Evolutionary conservation across 2,329 filamentous ascomycete species (phyloP).

Genomic region (Fusarium zealandicum): DNA sequence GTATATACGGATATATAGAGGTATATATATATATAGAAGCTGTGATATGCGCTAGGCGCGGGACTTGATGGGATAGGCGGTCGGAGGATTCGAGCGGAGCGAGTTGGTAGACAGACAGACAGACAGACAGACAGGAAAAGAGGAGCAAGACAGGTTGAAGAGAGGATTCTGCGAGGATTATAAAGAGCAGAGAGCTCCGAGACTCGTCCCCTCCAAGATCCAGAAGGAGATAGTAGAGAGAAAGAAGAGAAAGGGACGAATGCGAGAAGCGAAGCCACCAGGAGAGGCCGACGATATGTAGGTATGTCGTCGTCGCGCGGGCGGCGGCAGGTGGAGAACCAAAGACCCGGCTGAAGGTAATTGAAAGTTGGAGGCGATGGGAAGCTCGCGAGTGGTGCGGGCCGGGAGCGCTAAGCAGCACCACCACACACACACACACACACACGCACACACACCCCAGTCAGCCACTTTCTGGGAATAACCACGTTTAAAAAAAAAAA

Average conservation of each 20-base stretch:
- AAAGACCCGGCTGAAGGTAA: constrained; percentile 34
- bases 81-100: background rate
- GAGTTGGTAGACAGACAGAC: background rate
- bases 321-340: constrained; percentile 34
- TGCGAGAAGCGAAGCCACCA: constrained; percentile 29
- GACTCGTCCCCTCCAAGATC: background rate
- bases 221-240: constrained; percentile 1
- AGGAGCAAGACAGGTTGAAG: background rate
- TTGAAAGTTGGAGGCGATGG: constrained; percentile 21
- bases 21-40: constrained; percentile 1
- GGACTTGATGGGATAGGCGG: background rate
- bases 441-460: too few relatives aligned
- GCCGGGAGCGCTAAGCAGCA: constrained; percentile 30
- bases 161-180: background rate
- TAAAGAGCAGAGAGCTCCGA: background rate
- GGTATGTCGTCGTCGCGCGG: constrained; percentile 26
- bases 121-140: too few relatives aligned
- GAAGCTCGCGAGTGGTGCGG: constrained; percentile 32
- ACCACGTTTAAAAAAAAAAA: too few relatives aligned
- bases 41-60: background rate
- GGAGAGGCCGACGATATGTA: constrained; percentile 27
- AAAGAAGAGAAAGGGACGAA: background rate
- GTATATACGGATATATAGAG: constrained; percentile 1
- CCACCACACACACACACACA: background rate
- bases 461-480: background rate